A percentile compares a stretch with the other conserved stretches of the same genome.
Conservation (phyloP, 441 rosid species). For the Monsonia emarginata region DNA sequence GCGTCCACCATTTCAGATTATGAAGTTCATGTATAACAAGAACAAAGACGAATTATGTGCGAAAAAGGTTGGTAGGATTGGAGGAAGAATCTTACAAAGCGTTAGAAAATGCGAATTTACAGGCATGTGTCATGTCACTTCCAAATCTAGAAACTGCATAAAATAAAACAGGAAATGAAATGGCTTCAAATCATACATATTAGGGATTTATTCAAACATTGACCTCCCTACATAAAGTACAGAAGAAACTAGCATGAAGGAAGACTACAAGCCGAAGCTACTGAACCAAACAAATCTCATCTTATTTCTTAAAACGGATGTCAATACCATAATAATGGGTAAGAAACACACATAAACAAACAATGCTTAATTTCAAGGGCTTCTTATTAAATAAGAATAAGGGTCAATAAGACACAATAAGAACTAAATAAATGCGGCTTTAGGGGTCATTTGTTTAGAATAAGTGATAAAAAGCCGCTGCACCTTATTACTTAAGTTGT, state of each 20-base stretch:
- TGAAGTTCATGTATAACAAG: neutral
- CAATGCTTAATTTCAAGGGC: too few species aligned
- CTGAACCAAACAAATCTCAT: too few species aligned
- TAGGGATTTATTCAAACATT: neutral
- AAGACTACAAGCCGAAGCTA: neutral
- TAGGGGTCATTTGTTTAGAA: too few species aligned
- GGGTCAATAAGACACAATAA: too few species aligned
- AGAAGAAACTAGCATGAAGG: neutral
- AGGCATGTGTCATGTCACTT: conserved; percentile 32
- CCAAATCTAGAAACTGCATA: conserved; percentile 19
- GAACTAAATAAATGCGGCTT: too few species aligned
- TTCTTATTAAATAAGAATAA: too few species aligned
- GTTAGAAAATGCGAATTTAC: conserved; percentile 26
- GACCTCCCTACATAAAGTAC: neutral
- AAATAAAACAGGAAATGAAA: neutral
- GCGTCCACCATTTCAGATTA: neutral
- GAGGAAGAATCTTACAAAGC: conserved; percentile 28
- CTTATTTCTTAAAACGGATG: too few species aligned
- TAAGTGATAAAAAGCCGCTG: too few species aligned
- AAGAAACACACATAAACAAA: too few species aligned
- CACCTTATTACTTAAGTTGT: too few species aligned
- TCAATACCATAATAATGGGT: too few species aligned
- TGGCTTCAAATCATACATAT: neutral
- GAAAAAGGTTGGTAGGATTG: neutral
- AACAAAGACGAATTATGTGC: neutral